Conservation (phyloP, 2,329 filamentous ascomycete genomes). For the Phyllosticta capitalensis region DNA sequence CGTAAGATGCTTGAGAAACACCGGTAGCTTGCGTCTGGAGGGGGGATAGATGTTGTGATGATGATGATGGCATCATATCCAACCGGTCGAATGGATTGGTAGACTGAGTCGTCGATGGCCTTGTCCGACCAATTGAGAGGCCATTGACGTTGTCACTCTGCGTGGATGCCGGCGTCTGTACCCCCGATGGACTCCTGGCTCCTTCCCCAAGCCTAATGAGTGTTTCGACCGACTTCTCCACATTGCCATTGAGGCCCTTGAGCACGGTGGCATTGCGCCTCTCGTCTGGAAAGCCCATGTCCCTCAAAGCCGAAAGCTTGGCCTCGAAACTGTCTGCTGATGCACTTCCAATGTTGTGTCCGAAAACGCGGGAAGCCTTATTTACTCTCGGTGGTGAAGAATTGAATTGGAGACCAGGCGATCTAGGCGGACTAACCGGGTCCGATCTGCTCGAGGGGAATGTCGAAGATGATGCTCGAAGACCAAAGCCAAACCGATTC, state of each 20-base stretch:
- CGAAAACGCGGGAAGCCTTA: constrained; percentile 59
- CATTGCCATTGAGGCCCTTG: constrained; percentile 71
- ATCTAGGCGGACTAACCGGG: constrained; percentile 40
- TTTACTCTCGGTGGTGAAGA: constrained; percentile 38
- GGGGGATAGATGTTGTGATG: constrained; percentile 17
- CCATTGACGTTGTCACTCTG: constrained; percentile 41
- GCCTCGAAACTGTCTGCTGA: constrained; percentile 54
- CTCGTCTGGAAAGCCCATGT: constrained; percentile 87
- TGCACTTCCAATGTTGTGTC: constrained; percentile 51
- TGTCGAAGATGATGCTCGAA: constrained; percentile 61
- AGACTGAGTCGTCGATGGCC: constrained; percentile 20
- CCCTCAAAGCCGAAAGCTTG: constrained; percentile 67
- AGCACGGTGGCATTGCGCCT: constrained; percentile 73
- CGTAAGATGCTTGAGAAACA: background rate
- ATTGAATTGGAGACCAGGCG: constrained; percentile 24
- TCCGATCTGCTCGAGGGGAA: constrained; percentile 51
- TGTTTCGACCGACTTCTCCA: constrained; percentile 79
- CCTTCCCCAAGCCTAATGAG: constrained; percentile 75
- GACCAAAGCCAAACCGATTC: constrained; percentile 52
- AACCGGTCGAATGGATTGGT: constrained; percentile 38
- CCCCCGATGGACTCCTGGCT: constrained; percentile 27
- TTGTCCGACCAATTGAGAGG: constrained; percentile 32
- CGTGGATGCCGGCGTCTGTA: constrained; percentile 29
- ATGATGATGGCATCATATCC: constrained; percentile 30
- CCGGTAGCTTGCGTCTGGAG: constrained; percentile 19